Evolutionary conservation across 768 basidiomycete genomes (phyloP).

Genomic region (Nidularia pulvinata): DNA sequence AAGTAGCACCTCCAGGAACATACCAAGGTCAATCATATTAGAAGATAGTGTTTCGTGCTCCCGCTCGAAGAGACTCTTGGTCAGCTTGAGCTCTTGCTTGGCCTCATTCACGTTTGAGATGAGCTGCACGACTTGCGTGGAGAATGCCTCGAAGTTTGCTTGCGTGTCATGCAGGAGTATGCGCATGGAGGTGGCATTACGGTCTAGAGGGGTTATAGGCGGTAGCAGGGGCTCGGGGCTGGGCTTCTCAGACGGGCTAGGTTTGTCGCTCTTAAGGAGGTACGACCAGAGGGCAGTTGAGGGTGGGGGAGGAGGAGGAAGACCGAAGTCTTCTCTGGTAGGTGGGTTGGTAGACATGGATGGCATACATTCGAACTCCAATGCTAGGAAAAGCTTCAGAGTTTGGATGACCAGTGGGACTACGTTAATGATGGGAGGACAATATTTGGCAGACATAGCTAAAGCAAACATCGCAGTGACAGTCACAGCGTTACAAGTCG

Average conservation of each 20-base stretch:
- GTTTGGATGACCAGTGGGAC: no score
- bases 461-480: no score
- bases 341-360: no score
- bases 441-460: no score
- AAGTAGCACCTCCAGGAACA: constrained; percentile 12
- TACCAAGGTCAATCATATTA: constrained; percentile 58
- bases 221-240: constrained; percentile 21
- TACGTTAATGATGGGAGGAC: no score
- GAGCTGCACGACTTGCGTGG: constrained; percentile 52
- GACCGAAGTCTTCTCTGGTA: no score
- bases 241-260: constrained; percentile 15
- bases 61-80: constrained; percentile 57
- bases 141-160: constrained; percentile 67
- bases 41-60: constrained; percentile 56
- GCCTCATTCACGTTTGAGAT: constrained; percentile 48
- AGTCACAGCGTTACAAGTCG: no score
- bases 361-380: no score
- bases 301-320: constrained; percentile 21
- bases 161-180: constrained; percentile 77
- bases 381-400: no score
- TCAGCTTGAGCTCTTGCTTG: constrained; percentile 48
- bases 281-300: constrained; percentile 56
- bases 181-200: constrained; percentile 67
- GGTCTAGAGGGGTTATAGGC: constrained; percentile 58
- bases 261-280: constrained; percentile 44